phyloP scores from a whole-genome alignment of 768 basidiomycete species.

The Porpolomopsis calyptriformis region DNA sequence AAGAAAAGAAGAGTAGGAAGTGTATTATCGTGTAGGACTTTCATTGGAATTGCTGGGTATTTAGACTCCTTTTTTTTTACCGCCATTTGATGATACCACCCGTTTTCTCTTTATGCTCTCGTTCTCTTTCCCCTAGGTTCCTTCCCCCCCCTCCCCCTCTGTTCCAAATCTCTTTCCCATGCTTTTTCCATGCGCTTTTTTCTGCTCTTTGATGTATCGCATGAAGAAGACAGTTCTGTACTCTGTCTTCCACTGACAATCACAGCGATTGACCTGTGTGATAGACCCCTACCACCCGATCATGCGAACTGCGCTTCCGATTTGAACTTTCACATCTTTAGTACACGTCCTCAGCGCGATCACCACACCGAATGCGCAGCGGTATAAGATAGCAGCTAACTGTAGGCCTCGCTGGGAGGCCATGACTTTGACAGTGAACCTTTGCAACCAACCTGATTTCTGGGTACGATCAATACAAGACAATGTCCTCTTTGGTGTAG shows the following conservation, averaged over 20 bases:
- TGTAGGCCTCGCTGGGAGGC: not conserved
- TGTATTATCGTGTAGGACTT: slow-evolving; percentile 77
- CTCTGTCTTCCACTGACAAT: not conserved
- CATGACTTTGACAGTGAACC: slow-evolving; percentile 28
- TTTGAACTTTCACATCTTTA: too few relatives aligned
- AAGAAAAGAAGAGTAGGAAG: slow-evolving; percentile 35
- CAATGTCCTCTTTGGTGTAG: slow-evolving; percentile 38
- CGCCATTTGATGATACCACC: slow-evolving; percentile 79
- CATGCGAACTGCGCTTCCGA: too few relatives aligned
- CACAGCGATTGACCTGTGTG: too few relatives aligned
- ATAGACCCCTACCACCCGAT: too few relatives aligned
- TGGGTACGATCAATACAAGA: slow-evolving; percentile 44
- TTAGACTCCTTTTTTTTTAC: slow-evolving; percentile 62
- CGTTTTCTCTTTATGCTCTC: slow-evolving; percentile 14
- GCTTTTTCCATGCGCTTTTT: not conserved
- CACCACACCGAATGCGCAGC: not conserved
- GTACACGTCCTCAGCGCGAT: too few relatives aligned
- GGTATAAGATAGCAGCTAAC: not conserved
- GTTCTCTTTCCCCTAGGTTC: slow-evolving; percentile 5
- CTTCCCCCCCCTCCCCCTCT: slow-evolving; percentile 18
- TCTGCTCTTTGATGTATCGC: slow-evolving; percentile 28
- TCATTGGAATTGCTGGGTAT: slow-evolving; percentile 48
- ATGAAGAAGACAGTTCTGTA: slow-evolving; percentile 19
- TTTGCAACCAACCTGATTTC: slow-evolving; percentile 44
- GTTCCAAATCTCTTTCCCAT: slow-evolving; percentile 12